A percentile compares a stretch with the other conserved stretches of the same genome.
phyloP scores from a whole-genome alignment of 2,329 filamentous ascomycete species.

The Aspergillus phoenicis region DNA sequence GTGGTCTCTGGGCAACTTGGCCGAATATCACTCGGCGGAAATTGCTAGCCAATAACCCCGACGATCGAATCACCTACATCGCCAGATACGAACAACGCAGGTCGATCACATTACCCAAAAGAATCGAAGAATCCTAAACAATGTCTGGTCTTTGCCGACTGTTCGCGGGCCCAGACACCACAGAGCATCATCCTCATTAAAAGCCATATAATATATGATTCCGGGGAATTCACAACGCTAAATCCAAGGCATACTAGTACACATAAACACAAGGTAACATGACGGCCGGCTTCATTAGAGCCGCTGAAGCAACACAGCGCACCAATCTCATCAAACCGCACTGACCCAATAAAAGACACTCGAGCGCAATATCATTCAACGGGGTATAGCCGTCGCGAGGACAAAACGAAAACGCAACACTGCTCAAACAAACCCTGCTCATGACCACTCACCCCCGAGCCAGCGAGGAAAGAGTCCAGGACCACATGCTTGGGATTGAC shows the following conservation, averaged over 20 bases:
- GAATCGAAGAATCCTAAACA: not conserved
- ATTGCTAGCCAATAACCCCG: not conserved
- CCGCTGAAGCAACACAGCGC: conserved; percentile 3
- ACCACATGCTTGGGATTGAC: conserved; percentile 10
- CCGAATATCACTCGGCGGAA: not conserved
- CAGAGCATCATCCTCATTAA: conserved; percentile 16
- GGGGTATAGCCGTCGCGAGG: conserved; percentile 24
- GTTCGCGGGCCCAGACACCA: not conserved
- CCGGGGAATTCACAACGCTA: conserved; percentile 15
- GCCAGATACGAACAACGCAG: not conserved
- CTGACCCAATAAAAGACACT: conserved; percentile 3
- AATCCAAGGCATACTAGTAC: conserved; percentile 17
- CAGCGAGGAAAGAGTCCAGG: conserved; percentile 20
- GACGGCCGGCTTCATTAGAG: conserved; percentile 5
- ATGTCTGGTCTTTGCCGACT: not conserved
- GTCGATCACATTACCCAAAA: too few relatives aligned
- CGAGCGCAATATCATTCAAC: conserved; percentile 20
- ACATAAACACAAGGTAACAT: conserved; percentile 14
- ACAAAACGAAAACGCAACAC: conserved; percentile 13
- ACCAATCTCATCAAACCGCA: conserved; percentile 11
- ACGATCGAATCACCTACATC: not conserved
- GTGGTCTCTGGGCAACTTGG: not conserved
- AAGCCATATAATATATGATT: conserved; percentile 6
- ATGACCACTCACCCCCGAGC: conserved; percentile 20
- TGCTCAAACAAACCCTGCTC: conserved; percentile 8